These are phyloP conservation scores for Fraxinus dipetala DNA, from an alignment of 305 asterid genomes.

Conservation along the genomic window DNA sequence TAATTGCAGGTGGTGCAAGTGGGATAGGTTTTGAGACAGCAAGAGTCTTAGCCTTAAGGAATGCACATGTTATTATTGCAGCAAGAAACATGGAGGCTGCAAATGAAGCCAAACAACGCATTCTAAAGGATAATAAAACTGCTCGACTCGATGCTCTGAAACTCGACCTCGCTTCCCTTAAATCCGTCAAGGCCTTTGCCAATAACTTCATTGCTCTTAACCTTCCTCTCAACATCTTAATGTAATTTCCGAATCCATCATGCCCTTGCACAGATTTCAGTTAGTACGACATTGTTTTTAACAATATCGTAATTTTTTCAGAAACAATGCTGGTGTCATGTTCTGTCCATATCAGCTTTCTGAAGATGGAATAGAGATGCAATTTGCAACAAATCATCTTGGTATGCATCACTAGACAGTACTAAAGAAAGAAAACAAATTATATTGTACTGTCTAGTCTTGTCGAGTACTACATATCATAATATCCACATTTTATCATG, in stretches of 20 bases:
- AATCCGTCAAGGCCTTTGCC: conserved; percentile 18
- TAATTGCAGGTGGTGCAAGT: conserved; percentile 16
- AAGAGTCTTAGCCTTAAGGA: conserved; percentile 18
- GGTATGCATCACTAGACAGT: conserved; percentile 28
- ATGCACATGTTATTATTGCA: conserved; percentile 15
- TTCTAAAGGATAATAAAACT: neutral
- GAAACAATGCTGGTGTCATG: conserved; percentile 57
- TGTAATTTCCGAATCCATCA: conserved; percentile 2
- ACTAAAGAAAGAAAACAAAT: neutral
- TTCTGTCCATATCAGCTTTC: conserved; percentile 40
- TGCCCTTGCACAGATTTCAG: neutral
- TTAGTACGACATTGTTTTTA: neutral
- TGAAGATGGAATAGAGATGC: conserved; percentile 48
- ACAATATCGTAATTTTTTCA: conserved; percentile 13
- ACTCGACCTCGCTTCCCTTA: conserved; percentile 20
- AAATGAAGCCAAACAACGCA: conserved; percentile 8
- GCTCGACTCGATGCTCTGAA: conserved; percentile 17
- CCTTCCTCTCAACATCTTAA: conserved; percentile 14
- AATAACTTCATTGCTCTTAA: neutral
- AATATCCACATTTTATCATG: neutral
- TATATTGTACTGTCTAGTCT: neutral
- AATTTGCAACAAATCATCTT: conserved; percentile 51
- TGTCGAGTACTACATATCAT: neutral
- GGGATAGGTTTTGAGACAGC: conserved; percentile 22
- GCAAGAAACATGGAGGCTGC: conserved; percentile 17